Percentiles rank a stretch among this genome's conserved stretches.
Conservation (phyloP, 139 green algal species). For the Chlamydomonas applanata region DNA sequence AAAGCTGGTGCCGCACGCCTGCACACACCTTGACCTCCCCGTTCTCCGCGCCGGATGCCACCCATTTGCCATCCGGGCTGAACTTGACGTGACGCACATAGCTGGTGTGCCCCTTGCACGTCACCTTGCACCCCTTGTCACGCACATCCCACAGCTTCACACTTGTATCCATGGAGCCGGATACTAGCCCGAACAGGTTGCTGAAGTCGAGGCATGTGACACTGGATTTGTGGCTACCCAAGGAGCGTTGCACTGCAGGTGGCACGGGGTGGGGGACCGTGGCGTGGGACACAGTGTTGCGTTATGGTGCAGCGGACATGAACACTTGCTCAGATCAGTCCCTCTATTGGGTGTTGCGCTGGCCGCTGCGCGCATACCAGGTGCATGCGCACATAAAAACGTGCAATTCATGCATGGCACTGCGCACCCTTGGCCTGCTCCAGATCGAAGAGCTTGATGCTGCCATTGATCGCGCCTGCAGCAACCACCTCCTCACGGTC, state of each 20-base stretch:
- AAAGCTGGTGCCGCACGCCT: no score
- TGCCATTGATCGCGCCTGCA: constrained; percentile 63
- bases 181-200: constrained; percentile 54
- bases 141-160: constrained; percentile 81
- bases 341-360: background rate
- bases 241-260: constrained; percentile 60
- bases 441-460: constrained; percentile 82
- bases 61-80: constrained; percentile 79
- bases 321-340: background rate
- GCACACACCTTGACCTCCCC: constrained; percentile 73
- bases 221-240: constrained; percentile 71
- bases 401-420: no score
- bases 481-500: constrained; percentile 68
- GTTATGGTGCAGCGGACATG: no score
- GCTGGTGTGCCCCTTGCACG: constrained; percentile 72
- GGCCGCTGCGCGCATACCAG: no score
- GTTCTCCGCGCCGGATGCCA: constrained; percentile 69
- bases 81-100: constrained; percentile 64
- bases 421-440: constrained; percentile 67
- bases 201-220: constrained; percentile 70
- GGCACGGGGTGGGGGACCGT: no score
- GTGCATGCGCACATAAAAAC: no score
- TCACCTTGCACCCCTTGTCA: constrained; percentile 62
- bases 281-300: no score
- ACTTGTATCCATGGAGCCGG: constrained; percentile 75